Base-by-base conservation (phyloP, 495 filamentous ascomycete species). In the Parathielavia appendiculata region DNA sequence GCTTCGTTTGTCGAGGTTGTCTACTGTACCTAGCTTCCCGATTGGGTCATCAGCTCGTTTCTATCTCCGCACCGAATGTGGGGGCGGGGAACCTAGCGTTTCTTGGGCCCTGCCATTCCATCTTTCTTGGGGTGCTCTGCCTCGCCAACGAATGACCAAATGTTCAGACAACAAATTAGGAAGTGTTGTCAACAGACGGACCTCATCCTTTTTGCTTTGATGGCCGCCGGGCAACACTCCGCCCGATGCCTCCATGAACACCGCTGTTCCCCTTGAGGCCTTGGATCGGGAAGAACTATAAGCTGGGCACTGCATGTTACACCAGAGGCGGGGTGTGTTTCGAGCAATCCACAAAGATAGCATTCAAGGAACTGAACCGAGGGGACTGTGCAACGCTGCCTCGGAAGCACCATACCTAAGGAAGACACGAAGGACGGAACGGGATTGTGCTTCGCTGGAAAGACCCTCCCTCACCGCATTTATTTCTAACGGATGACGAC, bases 41-140 rank as follows among this genome's bases (percentile, higher is more conserved):
- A 58, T 59, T 62, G 48, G 59, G 47, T 22, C 56, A 45, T 45
- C 47, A 44, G 48, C 47, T 46, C 48, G 14, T 48, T 58, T 51
- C 32, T 54, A 41, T 54, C 63, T 63, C 63, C 66, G 66, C 66
- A 69, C 62, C 38, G 46, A 47, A 51, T 57, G 54, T 62, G 54
- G 57, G 57, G 57, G 57, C 41, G 57, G 57, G 57, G 49, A 22
- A 32, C 20, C 38, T 16, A n/a, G n/a, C n/a, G n/a, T n/a, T n/a
- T n/a, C n/a, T 17, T 19, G 2, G 17, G 9, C 23, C 40, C 14
- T 22, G 16, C 39, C 11, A 34, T 48, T 48, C 34, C 34, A 11
- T 35, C 11, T 35, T 35, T 5, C 10, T 38, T 49, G 46, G 46
- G 23, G 46, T 32, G 22, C 19, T 11, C 14, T 19, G 19, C 19